These are phyloP conservation scores for Phyllostachys edulis DNA, from an alignment of 176 grass and related monocot genomes.

Conservation along the genomic window DNA sequence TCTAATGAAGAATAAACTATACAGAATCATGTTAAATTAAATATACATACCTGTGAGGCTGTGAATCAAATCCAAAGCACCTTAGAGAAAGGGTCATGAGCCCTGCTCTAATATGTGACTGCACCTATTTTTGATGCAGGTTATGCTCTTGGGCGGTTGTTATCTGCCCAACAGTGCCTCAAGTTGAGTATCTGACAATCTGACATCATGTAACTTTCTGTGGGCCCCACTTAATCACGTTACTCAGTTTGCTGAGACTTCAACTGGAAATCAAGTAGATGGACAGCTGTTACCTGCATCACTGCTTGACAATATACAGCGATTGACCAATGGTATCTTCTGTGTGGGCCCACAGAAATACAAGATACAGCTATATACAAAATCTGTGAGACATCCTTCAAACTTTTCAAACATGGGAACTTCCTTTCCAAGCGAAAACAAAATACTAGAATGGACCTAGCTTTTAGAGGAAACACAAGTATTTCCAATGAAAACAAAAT, in stretches of 20 bases:
- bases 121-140: slow-evolving; percentile 73
- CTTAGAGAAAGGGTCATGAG: slow-evolving; percentile 25
- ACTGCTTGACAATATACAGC: slow-evolving; percentile 39
- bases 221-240: slow-evolving; percentile 60
- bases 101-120: slow-evolving; percentile 55
- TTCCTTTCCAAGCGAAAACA: slow-evolving; percentile 25
- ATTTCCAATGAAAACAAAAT: slow-evolving; percentile 29
- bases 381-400: slow-evolving; percentile 32
- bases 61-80: slow-evolving; percentile 37
- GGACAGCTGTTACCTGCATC: slow-evolving; percentile 44
- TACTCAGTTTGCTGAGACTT: slow-evolving; percentile 45
- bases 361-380: slow-evolving; percentile 25
- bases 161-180: slow-evolving; percentile 59
- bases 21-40: slow-evolving; percentile 5
- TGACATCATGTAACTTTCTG: slow-evolving; percentile 35
- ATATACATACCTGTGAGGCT: slow-evolving; percentile 19
- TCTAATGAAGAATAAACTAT: background rate
- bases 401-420: slow-evolving; percentile 27
- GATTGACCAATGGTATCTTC: slow-evolving; percentile 36
- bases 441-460: background rate
- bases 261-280: slow-evolving; percentile 58
- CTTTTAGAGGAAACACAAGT: background rate
- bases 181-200: slow-evolving; percentile 44
- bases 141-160: slow-evolving; percentile 75
- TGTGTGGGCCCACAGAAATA: slow-evolving; percentile 58